phyloP scores from a whole-genome alignment of 345 rosid genomes.

The Sapria himalayana region DNA sequence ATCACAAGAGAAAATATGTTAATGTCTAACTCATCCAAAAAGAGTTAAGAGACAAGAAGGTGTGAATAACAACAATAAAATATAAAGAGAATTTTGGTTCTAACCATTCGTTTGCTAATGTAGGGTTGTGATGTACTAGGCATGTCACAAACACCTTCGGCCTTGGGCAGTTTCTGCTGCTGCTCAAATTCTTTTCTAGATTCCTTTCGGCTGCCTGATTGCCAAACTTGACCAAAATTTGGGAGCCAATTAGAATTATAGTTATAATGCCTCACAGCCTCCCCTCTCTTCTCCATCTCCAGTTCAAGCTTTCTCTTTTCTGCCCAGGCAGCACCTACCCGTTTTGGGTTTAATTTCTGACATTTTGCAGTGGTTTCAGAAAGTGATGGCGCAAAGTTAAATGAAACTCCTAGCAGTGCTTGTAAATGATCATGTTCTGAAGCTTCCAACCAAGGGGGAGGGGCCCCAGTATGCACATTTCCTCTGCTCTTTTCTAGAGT shows the following conservation, averaged over 20 bases:
- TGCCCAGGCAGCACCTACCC: conserved; percentile 96
- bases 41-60: too few species aligned
- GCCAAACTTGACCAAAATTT: conserved; percentile 94
- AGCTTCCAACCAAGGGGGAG: conserved; percentile 64
- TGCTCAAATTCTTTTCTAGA: conserved; percentile 83
- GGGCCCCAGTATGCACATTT: conserved; percentile 69
- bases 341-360: conserved; percentile 49
- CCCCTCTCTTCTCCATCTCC: conserved; percentile 75
- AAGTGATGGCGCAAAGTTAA: conserved; percentile 9
- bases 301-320: conserved; percentile 73
- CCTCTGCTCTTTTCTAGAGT: conserved; percentile 18
- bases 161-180: conserved; percentile 28
- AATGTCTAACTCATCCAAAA: too few species aligned
- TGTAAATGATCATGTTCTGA: conserved; percentile 19
- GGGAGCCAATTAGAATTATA: conserved; percentile 68
- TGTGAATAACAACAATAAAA: too few species aligned
- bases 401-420: conserved; percentile 13
- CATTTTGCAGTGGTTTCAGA: conserved; percentile 26
- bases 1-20: too few species aligned
- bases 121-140: conserved; percentile 38
- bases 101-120: conserved; percentile 63
- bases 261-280: conserved; percentile 18
- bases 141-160: conserved; percentile 24
- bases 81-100: conserved; percentile 2
- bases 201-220: conserved; percentile 72